These are phyloP conservation scores for Yamadazyma taylorii DNA, from an alignment of 1,139 yeast species.

Conservation along the genomic window DNA sequence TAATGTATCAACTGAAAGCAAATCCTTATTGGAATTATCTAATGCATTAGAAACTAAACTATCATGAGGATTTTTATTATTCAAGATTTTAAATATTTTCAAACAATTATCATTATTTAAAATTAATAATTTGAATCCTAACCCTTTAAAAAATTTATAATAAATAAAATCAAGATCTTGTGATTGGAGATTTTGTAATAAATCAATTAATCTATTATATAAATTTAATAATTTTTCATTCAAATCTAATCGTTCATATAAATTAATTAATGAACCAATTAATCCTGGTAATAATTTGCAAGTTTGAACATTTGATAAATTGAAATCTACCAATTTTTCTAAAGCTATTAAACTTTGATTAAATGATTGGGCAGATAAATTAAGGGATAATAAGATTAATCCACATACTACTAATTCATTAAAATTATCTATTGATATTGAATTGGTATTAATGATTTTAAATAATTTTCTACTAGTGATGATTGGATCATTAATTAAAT, in stretches of 20 bases:
- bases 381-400: constrained; percentile 48
- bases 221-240: constrained; percentile 24
- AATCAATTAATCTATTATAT: constrained; percentile 21
- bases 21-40: constrained; percentile 21
- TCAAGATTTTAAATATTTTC: constrained; percentile 33
- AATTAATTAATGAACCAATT: constrained; percentile 44
- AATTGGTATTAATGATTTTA: constrained; percentile 19
- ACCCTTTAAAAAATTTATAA: constrained; percentile 43
- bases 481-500: constrained; percentile 21
- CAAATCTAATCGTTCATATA: constrained; percentile 42
- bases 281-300: constrained; percentile 37
- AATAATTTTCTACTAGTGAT: constrained; percentile 25
- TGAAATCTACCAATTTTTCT: constrained; percentile 30
- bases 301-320: constrained; percentile 11
- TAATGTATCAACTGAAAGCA: constrained; percentile 40
- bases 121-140: constrained; percentile 49
- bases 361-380: constrained; percentile 35
- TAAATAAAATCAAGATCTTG: constrained; percentile 21
- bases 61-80: constrained; percentile 28
- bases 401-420: constrained; percentile 32
- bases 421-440: constrained; percentile 10
- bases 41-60: constrained; percentile 33
- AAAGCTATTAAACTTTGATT: constrained; percentile 48
- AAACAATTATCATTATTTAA: constrained; percentile 29
- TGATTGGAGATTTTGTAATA: constrained; percentile 9